phyloP scores from a whole-genome alignment of 1,139 yeast genomes.

The Zhuliangozyma parablackwelliae region DNA sequence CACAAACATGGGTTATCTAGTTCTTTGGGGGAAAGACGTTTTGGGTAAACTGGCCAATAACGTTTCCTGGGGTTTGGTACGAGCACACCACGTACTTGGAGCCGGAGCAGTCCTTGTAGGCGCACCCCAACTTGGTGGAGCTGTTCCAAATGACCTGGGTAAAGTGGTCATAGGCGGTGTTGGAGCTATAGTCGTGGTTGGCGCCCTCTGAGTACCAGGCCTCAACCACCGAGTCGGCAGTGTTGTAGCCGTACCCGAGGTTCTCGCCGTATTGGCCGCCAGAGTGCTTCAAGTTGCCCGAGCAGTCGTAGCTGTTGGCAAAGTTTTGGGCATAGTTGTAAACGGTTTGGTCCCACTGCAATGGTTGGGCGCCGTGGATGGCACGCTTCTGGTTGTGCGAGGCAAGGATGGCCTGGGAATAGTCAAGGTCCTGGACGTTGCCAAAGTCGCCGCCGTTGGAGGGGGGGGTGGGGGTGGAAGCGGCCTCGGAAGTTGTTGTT shows the following conservation, averaged over 20 bases:
- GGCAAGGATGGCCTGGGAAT: slow-evolving; percentile 31
- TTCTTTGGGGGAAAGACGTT: slow-evolving; percentile 41
- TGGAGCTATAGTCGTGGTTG: slow-evolving; percentile 47
- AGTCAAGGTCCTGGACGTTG: slow-evolving; percentile 8
- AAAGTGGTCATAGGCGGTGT: slow-evolving; percentile 59
- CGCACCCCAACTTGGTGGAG: slow-evolving; percentile 73
- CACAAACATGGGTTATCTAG: slow-evolving; percentile 1
- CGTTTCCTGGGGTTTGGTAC: slow-evolving; percentile 51
- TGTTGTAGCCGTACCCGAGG: slow-evolving; percentile 68
- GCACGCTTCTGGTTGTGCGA: slow-evolving; percentile 71
- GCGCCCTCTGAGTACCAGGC: slow-evolving; percentile 82
- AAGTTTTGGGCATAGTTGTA: slow-evolving; percentile 67
- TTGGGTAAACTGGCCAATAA: slow-evolving; percentile 39
- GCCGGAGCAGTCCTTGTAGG: slow-evolving; percentile 48
- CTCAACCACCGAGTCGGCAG: slow-evolving; percentile 53
- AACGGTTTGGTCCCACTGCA: slow-evolving; percentile 62
- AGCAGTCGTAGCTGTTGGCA: slow-evolving; percentile 68
- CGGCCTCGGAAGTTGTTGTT: slow-evolving; percentile 7
- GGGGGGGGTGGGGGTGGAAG: slow-evolving; percentile 2
- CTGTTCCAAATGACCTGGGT: slow-evolving; percentile 83
- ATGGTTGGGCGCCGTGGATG: slow-evolving; percentile 52
- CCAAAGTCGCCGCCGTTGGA: slow-evolving; percentile 6
- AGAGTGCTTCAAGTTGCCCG: slow-evolving; percentile 65
- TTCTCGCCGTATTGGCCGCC: slow-evolving; percentile 85
- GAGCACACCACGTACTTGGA: slow-evolving; percentile 48